Conservation (phyloP, 2,329 filamentous ascomycete genomes). For the Pseudocercospora fuligena region DNA sequence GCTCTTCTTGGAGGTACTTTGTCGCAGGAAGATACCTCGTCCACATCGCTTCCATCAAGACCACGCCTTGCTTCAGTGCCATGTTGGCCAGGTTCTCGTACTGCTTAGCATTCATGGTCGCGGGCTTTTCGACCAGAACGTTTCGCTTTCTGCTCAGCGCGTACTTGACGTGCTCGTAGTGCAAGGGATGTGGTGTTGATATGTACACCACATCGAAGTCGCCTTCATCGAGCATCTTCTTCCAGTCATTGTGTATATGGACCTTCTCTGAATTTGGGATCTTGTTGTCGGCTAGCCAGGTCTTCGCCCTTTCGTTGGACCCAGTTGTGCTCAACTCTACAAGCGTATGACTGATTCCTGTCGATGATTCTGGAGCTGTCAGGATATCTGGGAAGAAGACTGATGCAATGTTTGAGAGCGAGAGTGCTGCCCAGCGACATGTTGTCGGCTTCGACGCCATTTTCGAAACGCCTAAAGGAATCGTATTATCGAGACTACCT, state of each 20-base stretch:
- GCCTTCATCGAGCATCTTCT: slow-evolving; percentile 36
- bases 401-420: slow-evolving; percentile 11
- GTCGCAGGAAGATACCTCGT: slow-evolving; percentile 38
- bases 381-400: slow-evolving; percentile 36
- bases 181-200: slow-evolving; percentile 38
- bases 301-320: slow-evolving; percentile 24
- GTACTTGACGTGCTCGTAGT: slow-evolving; percentile 35
- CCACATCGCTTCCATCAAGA: slow-evolving; percentile 42
- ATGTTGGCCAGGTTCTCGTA: slow-evolving; percentile 18
- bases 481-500: slow-evolving; percentile 1
- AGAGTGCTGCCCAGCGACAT: slow-evolving; percentile 16
- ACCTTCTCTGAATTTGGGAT: slow-evolving; percentile 30
- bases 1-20: slow-evolving; percentile 27
- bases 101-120: slow-evolving; percentile 37
- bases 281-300: slow-evolving; percentile 34
- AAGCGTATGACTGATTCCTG: slow-evolving; percentile 31
- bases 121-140: slow-evolving; percentile 39
- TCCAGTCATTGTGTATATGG: slow-evolving; percentile 33
- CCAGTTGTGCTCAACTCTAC: slow-evolving; percentile 35
- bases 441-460: slow-evolving; percentile 5
- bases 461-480: slow-evolving; percentile 1
- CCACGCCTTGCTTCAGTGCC: slow-evolving; percentile 27
- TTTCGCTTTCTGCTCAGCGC: slow-evolving; percentile 33
- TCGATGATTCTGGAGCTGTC: slow-evolving; percentile 21
- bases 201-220: slow-evolving; percentile 41